Conservation (phyloP, 2,329 filamentous ascomycete species). For the Leptographium wingfieldii region DNA sequence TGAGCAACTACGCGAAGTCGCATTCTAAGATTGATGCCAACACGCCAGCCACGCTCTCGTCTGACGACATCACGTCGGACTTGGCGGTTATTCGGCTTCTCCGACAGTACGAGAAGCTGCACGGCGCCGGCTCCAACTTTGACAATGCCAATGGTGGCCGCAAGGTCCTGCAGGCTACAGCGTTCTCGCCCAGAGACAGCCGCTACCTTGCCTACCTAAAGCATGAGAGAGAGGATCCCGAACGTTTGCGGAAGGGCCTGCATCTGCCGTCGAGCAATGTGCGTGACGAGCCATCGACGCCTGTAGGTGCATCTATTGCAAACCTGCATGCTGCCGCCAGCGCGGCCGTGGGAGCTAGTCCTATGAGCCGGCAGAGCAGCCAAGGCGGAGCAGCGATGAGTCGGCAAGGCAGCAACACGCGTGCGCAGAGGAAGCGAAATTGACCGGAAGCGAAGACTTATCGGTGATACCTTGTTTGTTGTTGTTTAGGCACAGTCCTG, state of each 20-base stretch:
- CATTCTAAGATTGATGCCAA: slow-evolving; percentile 44
- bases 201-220: slow-evolving; percentile 36
- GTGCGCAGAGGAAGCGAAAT: slow-evolving; percentile 15
- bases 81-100: slow-evolving; percentile 45
- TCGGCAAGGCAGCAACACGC: slow-evolving; percentile 32
- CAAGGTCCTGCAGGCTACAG: slow-evolving; percentile 42
- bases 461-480: background rate
- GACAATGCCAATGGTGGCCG: slow-evolving; percentile 40
- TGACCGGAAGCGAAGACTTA: background rate
- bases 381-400: slow-evolving; percentile 44
- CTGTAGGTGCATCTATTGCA: slow-evolving; percentile 5
- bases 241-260: slow-evolving; percentile 35
- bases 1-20: slow-evolving; percentile 46
- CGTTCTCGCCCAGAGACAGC: slow-evolving; percentile 32
- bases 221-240: slow-evolving; percentile 31
- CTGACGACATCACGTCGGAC: slow-evolving; percentile 41
- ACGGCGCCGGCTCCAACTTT: slow-evolving; percentile 44
- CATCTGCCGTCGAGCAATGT: slow-evolving; percentile 33
- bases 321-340: background rate
- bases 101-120: slow-evolving; percentile 39
- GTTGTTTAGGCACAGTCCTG: background rate
- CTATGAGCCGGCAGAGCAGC: slow-evolving; percentile 45
- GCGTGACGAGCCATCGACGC: slow-evolving; percentile 28
- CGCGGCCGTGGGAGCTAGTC: slow-evolving; percentile 21
- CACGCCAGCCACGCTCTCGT: slow-evolving; percentile 36